These are phyloP conservation scores for Oxytropis ochrocephala DNA, from an alignment of 306 rosid genomes.

Conservation along the genomic window DNA sequence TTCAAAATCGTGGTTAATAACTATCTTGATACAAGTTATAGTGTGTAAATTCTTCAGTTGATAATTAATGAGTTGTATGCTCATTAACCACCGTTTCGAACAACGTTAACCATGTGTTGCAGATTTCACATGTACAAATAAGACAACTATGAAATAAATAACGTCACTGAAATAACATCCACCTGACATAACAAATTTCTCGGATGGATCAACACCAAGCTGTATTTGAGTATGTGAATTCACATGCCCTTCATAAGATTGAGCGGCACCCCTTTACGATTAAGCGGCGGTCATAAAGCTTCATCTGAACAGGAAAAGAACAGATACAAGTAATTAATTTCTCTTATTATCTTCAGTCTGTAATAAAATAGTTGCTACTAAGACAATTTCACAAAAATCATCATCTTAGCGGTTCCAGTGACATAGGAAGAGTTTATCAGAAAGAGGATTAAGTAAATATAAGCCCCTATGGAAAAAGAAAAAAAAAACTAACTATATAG, in stretches of 20 bases:
- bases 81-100: too few species aligned
- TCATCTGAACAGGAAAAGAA: constrained; percentile 41
- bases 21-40: too few species aligned
- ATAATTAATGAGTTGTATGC: too few species aligned
- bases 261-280: constrained; percentile 76
- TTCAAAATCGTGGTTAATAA: too few species aligned
- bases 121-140: too few species aligned
- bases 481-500: not conserved
- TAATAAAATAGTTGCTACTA: not conserved
- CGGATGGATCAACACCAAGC: constrained; percentile 77
- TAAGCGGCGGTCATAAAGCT: constrained; percentile 74
- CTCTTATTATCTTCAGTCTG: not conserved
- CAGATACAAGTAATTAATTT: not conserved
- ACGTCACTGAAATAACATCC: constrained; percentile 14
- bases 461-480: not conserved
- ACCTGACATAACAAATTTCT: constrained; percentile 81
- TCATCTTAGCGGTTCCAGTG: not conserved
- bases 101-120: too few species aligned
- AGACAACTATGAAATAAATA: not conserved
- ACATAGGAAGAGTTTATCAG: constrained; percentile 3
- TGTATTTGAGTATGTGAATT: constrained; percentile 69
- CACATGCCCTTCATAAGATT: constrained; percentile 72
- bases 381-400: not conserved
- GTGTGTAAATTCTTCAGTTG: too few species aligned
- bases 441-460: not conserved